Evolutionary conservation across 2,329 filamentous ascomycete genomes (phyloP), one percentile per base, ranked within the genome.

Genomic region (Phialophora expanda): DNA sequence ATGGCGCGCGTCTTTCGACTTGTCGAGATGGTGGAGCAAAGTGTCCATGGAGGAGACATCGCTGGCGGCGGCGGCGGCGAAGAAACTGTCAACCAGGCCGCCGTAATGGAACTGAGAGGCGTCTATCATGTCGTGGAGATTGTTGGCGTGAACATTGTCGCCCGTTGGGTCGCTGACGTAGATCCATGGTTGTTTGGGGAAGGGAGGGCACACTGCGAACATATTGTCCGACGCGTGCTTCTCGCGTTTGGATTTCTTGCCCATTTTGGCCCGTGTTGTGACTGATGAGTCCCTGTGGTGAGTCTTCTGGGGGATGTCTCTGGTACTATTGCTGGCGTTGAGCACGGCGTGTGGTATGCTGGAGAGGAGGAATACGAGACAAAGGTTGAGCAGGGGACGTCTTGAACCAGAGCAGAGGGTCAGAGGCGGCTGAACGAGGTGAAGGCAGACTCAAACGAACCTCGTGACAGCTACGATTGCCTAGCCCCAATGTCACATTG

Each of bases 91-190:
- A n/a, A 60, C 46, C 20, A 30, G 9, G 11, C 53, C 32, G 30
- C 53, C 12, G 30, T 41, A 54, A 24, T 34, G 44, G 32, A 56
- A 61, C 30, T 44, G 44, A 26, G 46, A 46, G 38, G 34, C 56
- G 14, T 66, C 65, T 14, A 71, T 70, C 34, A 68, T 38, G 61
- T 65, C 63, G 2, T 59, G 48, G 30, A 72, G 54, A 28, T 66
- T 59, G 48, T 30, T 22, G 4, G 61, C 64, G 64, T 70, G 53
- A 28, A 55, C 46, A n/a, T 54, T 44, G 57, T 56, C 56, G 24
- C 12, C 41, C 3, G 32, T 65, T 8, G 71, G 65, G 48, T 72
- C 70, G 38, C 64, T 70, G 51, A 72, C 46, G 56, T 70, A 72
- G 56, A 72, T 65, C 64, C 65, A 64, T 41, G 70, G 69, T 3